A percentile compares a stretch with the other conserved stretches of the same genome.
Evolutionary conservation across 2,329 filamentous ascomycete genomes (phyloP).

Genomic region (Parascedosporium putredinis): DNA sequence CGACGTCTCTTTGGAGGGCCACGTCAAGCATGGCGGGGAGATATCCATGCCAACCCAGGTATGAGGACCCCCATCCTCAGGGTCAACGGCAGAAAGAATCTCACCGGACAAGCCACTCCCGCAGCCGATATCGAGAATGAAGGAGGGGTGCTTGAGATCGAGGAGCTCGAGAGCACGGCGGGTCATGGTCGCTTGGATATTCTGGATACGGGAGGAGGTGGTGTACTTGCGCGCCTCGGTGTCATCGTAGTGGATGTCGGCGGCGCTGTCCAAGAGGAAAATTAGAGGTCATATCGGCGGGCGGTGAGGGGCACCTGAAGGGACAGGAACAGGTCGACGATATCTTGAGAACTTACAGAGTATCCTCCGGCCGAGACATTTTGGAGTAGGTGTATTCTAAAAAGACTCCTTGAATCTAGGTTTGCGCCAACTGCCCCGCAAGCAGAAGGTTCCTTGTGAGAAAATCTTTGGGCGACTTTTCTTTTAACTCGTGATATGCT

Average conservation of each 20-base stretch:
- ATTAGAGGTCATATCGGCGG: slow-evolving; percentile 12
- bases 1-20: slow-evolving; percentile 80
- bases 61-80: slow-evolving; percentile 72
- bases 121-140: slow-evolving; percentile 95
- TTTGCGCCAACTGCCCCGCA: not conserved
- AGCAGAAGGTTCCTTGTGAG: too few relatives aligned
- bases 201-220: slow-evolving; percentile 87
- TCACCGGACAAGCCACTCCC: slow-evolving; percentile 90
- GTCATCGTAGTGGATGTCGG: slow-evolving; percentile 97
- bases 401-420: not conserved
- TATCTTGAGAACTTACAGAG: slow-evolving; percentile 53
- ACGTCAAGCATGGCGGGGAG: slow-evolving; percentile 90
- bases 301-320: slow-evolving; percentile 12
- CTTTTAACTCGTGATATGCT: too few relatives aligned
- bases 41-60: slow-evolving; percentile 98
- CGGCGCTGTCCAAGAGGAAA: too few relatives aligned
- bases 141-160: slow-evolving; percentile 63
- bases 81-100: slow-evolving; percentile 65
- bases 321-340: not conserved
- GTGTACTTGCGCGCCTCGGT: slow-evolving; percentile 95
- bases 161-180: slow-evolving; percentile 87
- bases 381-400: slow-evolving; percentile 19
- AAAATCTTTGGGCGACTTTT: not conserved
- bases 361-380: slow-evolving; percentile 97
- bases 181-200: slow-evolving; percentile 92